Base-by-base conservation (phyloP, 2,329 filamentous ascomycete genomes). In the Fusarium poae region DNA sequence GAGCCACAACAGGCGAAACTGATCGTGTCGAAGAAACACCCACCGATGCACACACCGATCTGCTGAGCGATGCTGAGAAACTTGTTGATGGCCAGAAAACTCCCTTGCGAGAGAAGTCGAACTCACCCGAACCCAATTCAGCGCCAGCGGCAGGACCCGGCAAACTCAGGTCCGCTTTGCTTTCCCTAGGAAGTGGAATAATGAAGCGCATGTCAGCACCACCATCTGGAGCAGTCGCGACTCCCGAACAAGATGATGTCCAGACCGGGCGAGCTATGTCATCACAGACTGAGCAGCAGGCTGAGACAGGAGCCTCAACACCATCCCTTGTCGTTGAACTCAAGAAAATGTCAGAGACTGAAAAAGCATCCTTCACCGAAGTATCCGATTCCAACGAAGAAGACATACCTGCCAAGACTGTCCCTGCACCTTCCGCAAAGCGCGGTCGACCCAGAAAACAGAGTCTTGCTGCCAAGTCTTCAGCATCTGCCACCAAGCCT, bases 161-260 rank as follows among this genome's bases (percentile, higher is more conserved):
- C 23, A 44, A 37, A 27, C 27, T 57, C 16, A 67, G 37, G 23
- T 23, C 30, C 5, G 29, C 62, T 4, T 40, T 67, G 6, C 62
- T 70, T 18, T 69, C 62, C 9, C 55, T 70, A 18, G 66, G 61
- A 34, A 44, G 52, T 46, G 34, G 68, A 34, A 13, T 52, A 21
- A 44, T 56, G 20, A 68, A 68, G 52, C 61, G 67, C 40, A 68
- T 68, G 64, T 70, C 68, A 15, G 68, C 64, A 18, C 68, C 68
- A 12, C 67, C 67, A 21, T 56, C 63, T 5, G 63, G 21, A 16
- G 27, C 39, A 8, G 52, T 45, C 11, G 39, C 39, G 6, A 27
- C 59, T 11, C 32, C 44, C 21, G 37, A 54, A 34, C 45, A 42
- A 23, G 56, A 68, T 10, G 46, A 53, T 1, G 25, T 35, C 1